phyloP scores from a whole-genome alignment of 78 protist species.

The Bigelowiella natans region DNA sequence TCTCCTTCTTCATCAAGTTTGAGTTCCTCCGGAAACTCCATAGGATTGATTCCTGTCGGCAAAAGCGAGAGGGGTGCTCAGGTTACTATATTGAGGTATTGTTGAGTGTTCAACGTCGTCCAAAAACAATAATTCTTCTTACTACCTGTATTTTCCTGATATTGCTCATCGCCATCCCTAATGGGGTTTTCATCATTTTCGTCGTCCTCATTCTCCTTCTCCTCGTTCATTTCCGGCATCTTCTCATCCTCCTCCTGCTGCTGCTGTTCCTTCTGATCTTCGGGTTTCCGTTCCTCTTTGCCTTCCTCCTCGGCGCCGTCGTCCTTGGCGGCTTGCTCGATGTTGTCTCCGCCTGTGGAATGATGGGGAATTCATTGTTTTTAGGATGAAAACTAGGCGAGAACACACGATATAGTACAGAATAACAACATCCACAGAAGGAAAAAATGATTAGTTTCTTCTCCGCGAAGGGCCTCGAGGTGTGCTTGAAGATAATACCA shows the following conservation, averaged over 20 bases:
- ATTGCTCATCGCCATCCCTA: not conserved
- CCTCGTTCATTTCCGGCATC: slow-evolving; percentile 24
- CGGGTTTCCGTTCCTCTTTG: slow-evolving; percentile 22
- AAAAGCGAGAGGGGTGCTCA: no score
- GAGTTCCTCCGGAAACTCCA: slow-evolving; percentile 16
- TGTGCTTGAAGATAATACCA: no score
- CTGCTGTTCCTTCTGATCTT: not conserved
- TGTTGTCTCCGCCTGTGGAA: not conserved
- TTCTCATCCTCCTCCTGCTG: not conserved
- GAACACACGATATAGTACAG: no score
- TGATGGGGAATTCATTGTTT: not conserved
- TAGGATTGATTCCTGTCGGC: no score
- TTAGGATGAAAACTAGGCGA: not conserved
- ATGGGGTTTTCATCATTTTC: slow-evolving; percentile 12
- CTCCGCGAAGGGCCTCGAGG: no score
- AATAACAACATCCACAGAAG: no score
- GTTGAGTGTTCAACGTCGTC: not conserved
- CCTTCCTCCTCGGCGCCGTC: slow-evolving; percentile 10
- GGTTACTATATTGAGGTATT: no score
- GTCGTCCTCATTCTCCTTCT: slow-evolving; percentile 16
- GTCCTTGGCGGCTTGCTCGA: not conserved
- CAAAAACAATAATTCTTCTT: not conserved
- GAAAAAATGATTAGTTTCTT: no score
- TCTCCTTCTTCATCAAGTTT: not conserved
- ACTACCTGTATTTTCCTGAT: not conserved